Evolutionary conservation across 1,284 basidiomycete species (phyloP).

Genomic region (Cryptococcus sp.): DNA sequence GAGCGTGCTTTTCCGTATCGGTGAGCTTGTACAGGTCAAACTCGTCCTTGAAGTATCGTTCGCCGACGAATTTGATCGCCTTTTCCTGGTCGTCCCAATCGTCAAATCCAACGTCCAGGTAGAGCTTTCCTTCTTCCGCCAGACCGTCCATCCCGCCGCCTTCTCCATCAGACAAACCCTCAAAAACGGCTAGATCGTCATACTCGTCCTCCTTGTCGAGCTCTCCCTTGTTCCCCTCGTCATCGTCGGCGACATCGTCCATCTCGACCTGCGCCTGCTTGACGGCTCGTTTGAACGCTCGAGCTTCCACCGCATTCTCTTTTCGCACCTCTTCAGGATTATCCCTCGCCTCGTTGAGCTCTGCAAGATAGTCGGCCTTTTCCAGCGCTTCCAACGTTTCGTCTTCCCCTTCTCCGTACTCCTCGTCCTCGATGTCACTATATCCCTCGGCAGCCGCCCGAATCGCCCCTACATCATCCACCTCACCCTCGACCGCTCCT

Average conservation of each 20-base stretch:
- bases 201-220: slow-evolving; percentile 52
- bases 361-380: slow-evolving; percentile 55
- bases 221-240: slow-evolving; percentile 19
- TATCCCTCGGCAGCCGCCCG: slow-evolving; percentile 6
- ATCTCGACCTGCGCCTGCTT: background rate
- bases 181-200: slow-evolving; percentile 3
- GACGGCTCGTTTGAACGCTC: slow-evolving; percentile 8
- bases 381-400: slow-evolving; percentile 14
- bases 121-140: slow-evolving; percentile 15
- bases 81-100: slow-evolving; percentile 33
- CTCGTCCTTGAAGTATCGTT: slow-evolving; percentile 29
- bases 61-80: slow-evolving; percentile 24
- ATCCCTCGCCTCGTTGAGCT: slow-evolving; percentile 42
- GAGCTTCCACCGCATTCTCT: slow-evolving; percentile 3
- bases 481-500: slow-evolving; percentile 5
- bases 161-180: slow-evolving; percentile 1
- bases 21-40: slow-evolving; percentile 21
- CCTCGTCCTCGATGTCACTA: slow-evolving; percentile 15
- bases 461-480: slow-evolving; percentile 13
- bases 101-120: slow-evolving; percentile 12
- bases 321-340: slow-evolving; percentile 22
- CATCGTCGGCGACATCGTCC: background rate
- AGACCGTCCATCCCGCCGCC: slow-evolving; percentile 7
- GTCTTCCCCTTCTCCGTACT: slow-evolving; percentile 45
- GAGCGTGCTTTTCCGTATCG: slow-evolving; percentile 8